Conservation (phyloP, 495 filamentous ascomycete genomes). For the Cladorrhinum samala region DNA sequence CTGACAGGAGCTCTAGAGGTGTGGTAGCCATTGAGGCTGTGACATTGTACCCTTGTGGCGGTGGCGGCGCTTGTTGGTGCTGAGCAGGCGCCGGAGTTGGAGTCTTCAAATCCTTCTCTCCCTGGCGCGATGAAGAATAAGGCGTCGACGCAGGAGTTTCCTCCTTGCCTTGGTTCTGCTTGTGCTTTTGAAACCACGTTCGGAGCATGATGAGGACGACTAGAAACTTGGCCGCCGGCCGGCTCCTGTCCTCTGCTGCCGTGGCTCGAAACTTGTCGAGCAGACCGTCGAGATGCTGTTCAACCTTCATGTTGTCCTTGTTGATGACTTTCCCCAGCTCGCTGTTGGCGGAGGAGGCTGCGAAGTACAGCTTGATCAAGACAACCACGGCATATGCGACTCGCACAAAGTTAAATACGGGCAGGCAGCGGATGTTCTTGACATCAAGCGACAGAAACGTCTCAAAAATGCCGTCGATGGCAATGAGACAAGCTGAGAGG, state of each 20-base stretch:
- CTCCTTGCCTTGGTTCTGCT: conserved; percentile 13
- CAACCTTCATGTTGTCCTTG: conserved; percentile 65
- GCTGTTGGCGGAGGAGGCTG: conserved; percentile 58
- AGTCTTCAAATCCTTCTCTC: conserved; percentile 16
- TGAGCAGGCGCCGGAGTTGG: conserved; percentile 10
- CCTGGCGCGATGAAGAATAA: not conserved
- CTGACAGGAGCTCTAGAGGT: conserved; percentile 60
- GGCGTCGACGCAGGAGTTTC: conserved; percentile 1
- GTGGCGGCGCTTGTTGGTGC: conserved; percentile 20
- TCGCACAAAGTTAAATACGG: conserved; percentile 71
- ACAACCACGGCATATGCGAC: conserved; percentile 74
- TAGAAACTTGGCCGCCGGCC: conserved; percentile 70
- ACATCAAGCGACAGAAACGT: conserved; percentile 57
- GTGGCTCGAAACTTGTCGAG: conserved; percentile 60
- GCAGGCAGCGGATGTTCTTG: conserved; percentile 60
- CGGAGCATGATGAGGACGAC: conserved; percentile 68
- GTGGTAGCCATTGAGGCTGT: conserved; percentile 37
- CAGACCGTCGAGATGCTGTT: conserved; percentile 64
- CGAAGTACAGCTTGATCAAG: conserved; percentile 81
- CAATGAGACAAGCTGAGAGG: conserved; percentile 61
- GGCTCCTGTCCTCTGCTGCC: conserved; percentile 56
- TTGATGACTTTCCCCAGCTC: conserved; percentile 73
- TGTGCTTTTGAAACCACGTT: conserved; percentile 58
- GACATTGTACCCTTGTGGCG: not conserved
- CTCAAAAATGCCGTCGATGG: conserved; percentile 70